Conservation (phyloP, 2,329 filamentous ascomycete species). For the Raffaelea arxii region DNA sequence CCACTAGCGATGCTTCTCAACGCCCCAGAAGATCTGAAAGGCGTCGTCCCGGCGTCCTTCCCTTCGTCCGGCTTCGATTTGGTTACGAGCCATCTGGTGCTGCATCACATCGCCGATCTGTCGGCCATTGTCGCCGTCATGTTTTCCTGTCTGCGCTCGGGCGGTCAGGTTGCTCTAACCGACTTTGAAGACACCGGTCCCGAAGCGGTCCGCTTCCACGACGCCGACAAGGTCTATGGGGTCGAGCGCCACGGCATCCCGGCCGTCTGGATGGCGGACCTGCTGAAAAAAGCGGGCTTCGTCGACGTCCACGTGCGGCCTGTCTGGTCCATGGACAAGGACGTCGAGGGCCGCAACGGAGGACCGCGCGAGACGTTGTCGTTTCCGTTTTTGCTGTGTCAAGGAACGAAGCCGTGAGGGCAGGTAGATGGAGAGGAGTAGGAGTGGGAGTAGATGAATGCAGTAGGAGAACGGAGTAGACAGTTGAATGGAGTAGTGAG, state of each 20-base stretch:
- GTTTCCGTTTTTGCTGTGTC: slow-evolving; percentile 29
- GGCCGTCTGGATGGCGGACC: slow-evolving; percentile 25
- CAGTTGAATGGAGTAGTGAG: no score
- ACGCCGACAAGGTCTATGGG: slow-evolving; percentile 38
- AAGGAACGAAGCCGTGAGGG: slow-evolving; percentile 18
- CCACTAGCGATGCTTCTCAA: slow-evolving; percentile 36
- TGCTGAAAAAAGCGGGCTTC: slow-evolving; percentile 38
- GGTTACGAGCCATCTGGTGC: slow-evolving; percentile 40
- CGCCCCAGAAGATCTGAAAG: slow-evolving; percentile 40
- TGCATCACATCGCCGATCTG: slow-evolving; percentile 44
- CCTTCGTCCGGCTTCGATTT: slow-evolving; percentile 34
- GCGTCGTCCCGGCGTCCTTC: slow-evolving; percentile 27
- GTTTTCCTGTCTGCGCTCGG: slow-evolving; percentile 33
- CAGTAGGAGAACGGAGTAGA: no score
- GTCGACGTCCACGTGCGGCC: slow-evolving; percentile 34
- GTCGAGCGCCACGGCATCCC: slow-evolving; percentile 45
- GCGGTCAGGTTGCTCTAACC: slow-evolving; percentile 40
- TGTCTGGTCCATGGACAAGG: slow-evolving; percentile 39
- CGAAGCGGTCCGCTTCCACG: slow-evolving; percentile 41
- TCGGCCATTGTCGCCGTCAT: slow-evolving; percentile 32
- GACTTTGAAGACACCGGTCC: slow-evolving; percentile 49
- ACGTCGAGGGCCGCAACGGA: slow-evolving; percentile 30
- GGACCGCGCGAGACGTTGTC: slow-evolving; percentile 19
- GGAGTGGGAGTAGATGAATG: no score
- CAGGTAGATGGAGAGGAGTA: not conserved